Conservation (phyloP, 2,329 filamentous ascomycete species). For the Myotisia sp. region DNA sequence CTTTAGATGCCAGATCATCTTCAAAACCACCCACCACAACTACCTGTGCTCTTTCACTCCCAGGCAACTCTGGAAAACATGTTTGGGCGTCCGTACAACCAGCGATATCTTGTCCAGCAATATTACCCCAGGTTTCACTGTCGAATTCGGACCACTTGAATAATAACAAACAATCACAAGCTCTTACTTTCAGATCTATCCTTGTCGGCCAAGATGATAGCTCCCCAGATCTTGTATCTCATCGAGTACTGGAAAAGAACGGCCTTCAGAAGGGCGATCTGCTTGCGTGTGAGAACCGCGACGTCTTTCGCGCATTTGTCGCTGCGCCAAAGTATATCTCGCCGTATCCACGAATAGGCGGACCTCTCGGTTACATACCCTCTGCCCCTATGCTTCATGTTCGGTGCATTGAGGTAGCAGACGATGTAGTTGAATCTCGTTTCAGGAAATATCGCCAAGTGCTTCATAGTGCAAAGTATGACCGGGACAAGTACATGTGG, state of each 20-base stretch:
- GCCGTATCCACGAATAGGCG: conserved; percentile 19
- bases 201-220: no score
- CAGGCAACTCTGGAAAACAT: no score
- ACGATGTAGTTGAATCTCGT: conserved; percentile 15
- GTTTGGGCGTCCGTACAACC: no score
- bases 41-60: no score
- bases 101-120: no score
- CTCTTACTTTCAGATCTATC: no score
- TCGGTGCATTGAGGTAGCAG: conserved; percentile 16
- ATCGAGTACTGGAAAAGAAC: background rate
- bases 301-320: conserved; percentile 14
- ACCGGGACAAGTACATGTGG: conserved; percentile 20
- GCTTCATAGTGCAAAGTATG: conserved; percentile 16
- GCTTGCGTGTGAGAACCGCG: conserved; percentile 14
- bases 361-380: conserved; percentile 18
- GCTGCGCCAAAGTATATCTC: conserved; percentile 18
- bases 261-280: conserved; percentile 13
- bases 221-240: no score
- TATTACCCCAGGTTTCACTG: no score
- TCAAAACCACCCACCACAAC: no score
- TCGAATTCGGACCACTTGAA: no score
- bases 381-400: conserved; percentile 20
- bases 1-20: no score
- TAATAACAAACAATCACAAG: no score
- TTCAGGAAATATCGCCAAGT: conserved; percentile 15